phyloP scores from a whole-genome alignment of 2,329 filamentous ascomycete species.

The Dactylellina haptotyla region DNA sequence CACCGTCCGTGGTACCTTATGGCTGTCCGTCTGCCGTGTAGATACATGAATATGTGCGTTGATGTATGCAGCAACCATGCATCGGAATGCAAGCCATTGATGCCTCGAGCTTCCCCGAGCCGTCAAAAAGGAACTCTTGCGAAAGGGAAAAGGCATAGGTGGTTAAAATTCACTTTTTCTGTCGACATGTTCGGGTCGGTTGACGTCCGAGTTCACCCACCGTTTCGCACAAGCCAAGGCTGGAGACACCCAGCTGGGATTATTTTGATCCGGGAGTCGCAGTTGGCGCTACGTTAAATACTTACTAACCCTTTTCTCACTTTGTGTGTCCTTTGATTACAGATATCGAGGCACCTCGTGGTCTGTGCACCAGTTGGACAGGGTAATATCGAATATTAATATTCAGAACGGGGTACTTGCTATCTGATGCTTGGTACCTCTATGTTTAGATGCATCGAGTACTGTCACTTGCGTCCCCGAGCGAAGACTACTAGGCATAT shows the following conservation, averaged over 20 bases:
- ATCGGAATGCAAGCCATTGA: conserved; percentile 53
- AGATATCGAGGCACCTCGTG: conserved; percentile 9
- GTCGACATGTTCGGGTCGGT: conserved; percentile 1
- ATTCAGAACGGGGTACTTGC: not conserved
- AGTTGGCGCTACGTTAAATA: conserved; percentile 47
- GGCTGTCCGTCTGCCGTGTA: not conserved
- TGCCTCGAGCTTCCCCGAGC: conserved; percentile 51
- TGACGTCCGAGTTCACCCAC: not conserved
- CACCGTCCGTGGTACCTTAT: conserved; percentile 17
- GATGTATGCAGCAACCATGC: conserved; percentile 40
- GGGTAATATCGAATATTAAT: conserved; percentile 3
- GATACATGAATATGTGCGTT: conserved; percentile 14
- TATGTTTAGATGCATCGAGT: not conserved
- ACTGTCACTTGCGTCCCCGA: not conserved
- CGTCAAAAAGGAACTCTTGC: conserved; percentile 20
- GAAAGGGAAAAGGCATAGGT: conserved; percentile 35
- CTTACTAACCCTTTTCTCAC: too few relatives aligned
- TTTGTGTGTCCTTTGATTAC: conserved; percentile 9
- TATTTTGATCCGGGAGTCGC: conserved; percentile 29
- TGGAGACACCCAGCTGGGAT: conserved; percentile 6
- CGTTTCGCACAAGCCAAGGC: too few relatives aligned
- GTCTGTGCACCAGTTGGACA: conserved; percentile 39
- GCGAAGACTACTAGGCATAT: not conserved
- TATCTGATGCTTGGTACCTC: not conserved
- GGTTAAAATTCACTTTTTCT: not conserved